These are phyloP conservation scores for Phaeolepiota aurea DNA, from an alignment of 768 basidiomycete genomes.

Conservation along the genomic window DNA sequence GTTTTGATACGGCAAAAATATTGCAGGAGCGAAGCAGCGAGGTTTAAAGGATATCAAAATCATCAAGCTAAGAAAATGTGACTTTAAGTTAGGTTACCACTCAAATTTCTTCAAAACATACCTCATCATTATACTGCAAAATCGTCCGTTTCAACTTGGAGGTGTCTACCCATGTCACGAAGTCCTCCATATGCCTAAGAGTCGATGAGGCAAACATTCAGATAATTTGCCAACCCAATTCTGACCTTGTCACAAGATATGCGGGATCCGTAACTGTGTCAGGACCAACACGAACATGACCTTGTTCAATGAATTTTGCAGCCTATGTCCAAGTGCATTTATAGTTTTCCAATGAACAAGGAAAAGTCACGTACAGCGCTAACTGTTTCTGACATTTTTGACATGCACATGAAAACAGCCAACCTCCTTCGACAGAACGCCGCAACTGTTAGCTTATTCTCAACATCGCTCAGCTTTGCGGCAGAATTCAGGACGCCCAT, in stretches of 20 bases:
- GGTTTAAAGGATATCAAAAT: constrained; percentile 81
- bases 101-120: constrained; percentile 21
- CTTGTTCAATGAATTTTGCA: constrained; percentile 95
- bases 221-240: too few relatives aligned
- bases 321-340: constrained; percentile 45
- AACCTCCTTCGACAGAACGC: constrained; percentile 89
- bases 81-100: background rate
- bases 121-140: constrained; percentile 96
- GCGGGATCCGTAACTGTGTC: constrained; percentile 96
- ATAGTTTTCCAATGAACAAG: too few relatives aligned
- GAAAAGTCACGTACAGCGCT: constrained; percentile 60
- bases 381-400: constrained; percentile 94
- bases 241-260: constrained; percentile 82
- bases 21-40: too few relatives aligned
- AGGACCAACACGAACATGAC: constrained; percentile 94
- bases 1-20: too few relatives aligned
- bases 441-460: constrained; percentile 93
- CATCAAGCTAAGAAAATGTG: constrained; percentile 62
- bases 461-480: constrained; percentile 88
- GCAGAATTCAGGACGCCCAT: constrained; percentile 85
- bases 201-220: too few relatives aligned
- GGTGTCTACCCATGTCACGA: constrained; percentile 98
- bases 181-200: constrained; percentile 97
- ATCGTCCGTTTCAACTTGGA: constrained; percentile 94
- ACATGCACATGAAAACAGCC: constrained; percentile 86